A percentile compares a stretch with the other conserved stretches of the same genome.
These are phyloP conservation scores for Rhododendron molle DNA, from an alignment of 148 eudicot species.

Conservation along the genomic window DNA sequence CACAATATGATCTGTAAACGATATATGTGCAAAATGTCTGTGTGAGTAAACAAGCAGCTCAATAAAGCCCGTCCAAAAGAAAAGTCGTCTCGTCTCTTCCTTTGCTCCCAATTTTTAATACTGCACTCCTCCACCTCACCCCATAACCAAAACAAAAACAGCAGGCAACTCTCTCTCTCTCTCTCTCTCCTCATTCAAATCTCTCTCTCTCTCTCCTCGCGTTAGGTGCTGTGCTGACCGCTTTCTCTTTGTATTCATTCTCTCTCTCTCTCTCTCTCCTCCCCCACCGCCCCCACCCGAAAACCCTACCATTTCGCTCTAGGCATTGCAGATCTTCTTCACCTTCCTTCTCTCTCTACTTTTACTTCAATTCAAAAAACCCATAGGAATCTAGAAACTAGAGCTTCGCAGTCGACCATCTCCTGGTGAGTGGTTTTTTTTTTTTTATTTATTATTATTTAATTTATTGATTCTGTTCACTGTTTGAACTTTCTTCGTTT, in stretches of 20 bases:
- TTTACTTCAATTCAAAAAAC: background rate
- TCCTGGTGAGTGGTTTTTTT: constrained; percentile 21
- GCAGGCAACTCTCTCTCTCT: background rate
- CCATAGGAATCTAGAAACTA: background rate
- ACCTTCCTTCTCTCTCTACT: background rate
- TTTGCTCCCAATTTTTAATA: background rate
- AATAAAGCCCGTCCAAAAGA: background rate
- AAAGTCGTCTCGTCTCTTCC: background rate
- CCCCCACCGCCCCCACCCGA: background rate
- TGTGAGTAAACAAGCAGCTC: too few relatives aligned
- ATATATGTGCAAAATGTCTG: too few relatives aligned
- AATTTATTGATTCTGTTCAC: constrained; percentile 3
- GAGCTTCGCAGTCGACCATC: constrained; percentile 11
- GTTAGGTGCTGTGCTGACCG: constrained; percentile 4
- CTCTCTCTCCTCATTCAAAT: background rate
- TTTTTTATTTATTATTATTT: too few relatives aligned
- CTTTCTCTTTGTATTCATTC: constrained; percentile 6
- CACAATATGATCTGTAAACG: too few relatives aligned
- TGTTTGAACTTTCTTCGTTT: background rate
- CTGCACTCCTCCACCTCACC: background rate
- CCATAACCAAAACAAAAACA: background rate
- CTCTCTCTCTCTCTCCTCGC: constrained; percentile 9
- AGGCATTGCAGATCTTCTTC: constrained; percentile 23
- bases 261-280: constrained; percentile 11
- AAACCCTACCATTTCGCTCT: constrained; percentile 23